Evolutionary conservation across 257 asterid genomes (phyloP).

Genomic region (Rauvolfia tetraphylla): DNA sequence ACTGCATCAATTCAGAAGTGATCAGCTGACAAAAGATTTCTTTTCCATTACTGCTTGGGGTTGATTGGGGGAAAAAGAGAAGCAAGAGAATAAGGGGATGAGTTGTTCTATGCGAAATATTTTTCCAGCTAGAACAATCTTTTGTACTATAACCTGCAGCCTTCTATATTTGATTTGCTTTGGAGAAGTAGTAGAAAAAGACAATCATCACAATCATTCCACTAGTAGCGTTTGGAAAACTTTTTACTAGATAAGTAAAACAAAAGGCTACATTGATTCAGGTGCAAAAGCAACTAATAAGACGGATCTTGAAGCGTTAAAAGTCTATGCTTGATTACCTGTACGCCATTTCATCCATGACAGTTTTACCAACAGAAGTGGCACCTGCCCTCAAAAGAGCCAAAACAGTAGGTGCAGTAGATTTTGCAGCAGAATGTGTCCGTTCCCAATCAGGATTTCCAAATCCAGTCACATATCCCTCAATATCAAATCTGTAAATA

Average conservation of each 20-base stretch:
- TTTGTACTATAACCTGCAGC: neutral
- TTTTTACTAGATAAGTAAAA: neutral
- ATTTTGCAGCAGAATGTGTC: conserved; percentile 68
- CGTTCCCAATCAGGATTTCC: conserved; percentile 87
- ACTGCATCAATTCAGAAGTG: neutral
- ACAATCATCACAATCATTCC: neutral
- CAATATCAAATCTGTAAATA: conserved; percentile 62
- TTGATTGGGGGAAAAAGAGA: neutral
- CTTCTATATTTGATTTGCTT: neutral
- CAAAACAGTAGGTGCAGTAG: conserved; percentile 60
- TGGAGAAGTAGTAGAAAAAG: neutral
- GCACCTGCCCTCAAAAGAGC: conserved; percentile 76
- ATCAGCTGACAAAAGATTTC: neutral
- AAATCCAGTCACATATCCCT: conserved; percentile 76
- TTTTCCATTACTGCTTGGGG: neutral
- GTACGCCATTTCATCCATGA: conserved; percentile 99
- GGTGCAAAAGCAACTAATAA: neutral
- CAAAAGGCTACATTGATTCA: neutral
- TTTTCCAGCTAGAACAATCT: neutral
- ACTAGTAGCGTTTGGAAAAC: neutral
- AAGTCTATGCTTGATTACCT: conserved; percentile 37
- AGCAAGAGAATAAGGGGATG: neutral
- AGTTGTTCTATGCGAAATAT: too few relatives aligned
- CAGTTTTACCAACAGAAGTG: conserved; percentile 72
- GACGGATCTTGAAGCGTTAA: neutral